These are phyloP conservation scores for Malus domestica DNA, from an alignment of 306 rosid species.

Conservation along the genomic window ASM211411v1 NC_041793.1:28436001-28436500, in stretches of 20 bases:
- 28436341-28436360: not conserved
- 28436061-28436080: not conserved
- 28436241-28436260: slow-evolving; percentile 79
- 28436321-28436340: not conserved
- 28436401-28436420: not conserved
- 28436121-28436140: slow-evolving; percentile 73
- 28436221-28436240: slow-evolving; percentile 79
- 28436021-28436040: not conserved
- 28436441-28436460: slow-evolving; percentile 81
- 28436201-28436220: slow-evolving; percentile 56
- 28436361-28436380: not conserved
- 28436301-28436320: not conserved
- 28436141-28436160: slow-evolving; percentile 70
- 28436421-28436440: slow-evolving; percentile 10
- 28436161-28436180: slow-evolving; percentile 96
- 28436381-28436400: not conserved
- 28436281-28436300: too few species aligned
- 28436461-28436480: slow-evolving; percentile 96
- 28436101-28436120: slow-evolving; percentile 10
- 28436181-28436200: slow-evolving; percentile 57
- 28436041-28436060: not conserved
- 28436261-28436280: slow-evolving; percentile 18
- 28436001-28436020: not conserved
- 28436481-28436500: slow-evolving; percentile 86
- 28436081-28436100: not conserved